Base-by-base conservation (phyloP, 164 flowering plant genomes). In the grape (Vitis vinifera) region DNA sequence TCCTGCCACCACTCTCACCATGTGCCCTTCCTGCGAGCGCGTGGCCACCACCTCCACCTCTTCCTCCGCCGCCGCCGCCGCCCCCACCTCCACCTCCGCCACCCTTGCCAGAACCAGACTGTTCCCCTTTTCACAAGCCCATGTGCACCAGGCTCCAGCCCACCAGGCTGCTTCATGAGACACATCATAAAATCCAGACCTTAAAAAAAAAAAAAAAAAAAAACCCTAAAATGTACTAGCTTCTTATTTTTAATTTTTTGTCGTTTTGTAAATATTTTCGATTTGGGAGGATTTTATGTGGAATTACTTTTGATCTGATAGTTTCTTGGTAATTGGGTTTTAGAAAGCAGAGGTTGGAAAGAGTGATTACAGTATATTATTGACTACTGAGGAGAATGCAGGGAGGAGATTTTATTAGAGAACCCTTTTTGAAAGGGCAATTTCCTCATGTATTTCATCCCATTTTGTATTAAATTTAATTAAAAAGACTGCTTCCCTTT, bases 1-100 rank as follows among this genome's bases (percentile, higher is more conserved):
- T 52, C 98, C 98, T 1, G 94, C 98, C 51, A 91, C 98, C 11
- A 93, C 98, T 51, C 91, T 93, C 70, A 89, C 98, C 62, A 91
- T 91, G 94, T 93, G 98, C 79, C 97, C 97, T 2, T 88, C 94
- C 0, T 93, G 98, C 50, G 94, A 91, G 80, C 90, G 96, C 50
- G 91, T 87, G 0, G 86, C 84, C 77, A 73, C 94, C 76, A 74
- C 85, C 69, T 47, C 82, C 63, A 48, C 82, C 63, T 4, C 85
- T 52, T 1, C 81, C 66, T 0, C 63, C 57, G 2, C 77, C 56
- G 13, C 80, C 64, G 17, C 74, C 70, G 44, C 50, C 59, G n/a
- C 71, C 37, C 8, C 79, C 29, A 13, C 76, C 51, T 9, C 76
- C 52, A 50, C 66, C 57, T 13, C 68, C 59, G 8, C 67, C 51